Conservation (phyloP, 176 grass and related monocot species). For the Eleusine coracana region DNA sequence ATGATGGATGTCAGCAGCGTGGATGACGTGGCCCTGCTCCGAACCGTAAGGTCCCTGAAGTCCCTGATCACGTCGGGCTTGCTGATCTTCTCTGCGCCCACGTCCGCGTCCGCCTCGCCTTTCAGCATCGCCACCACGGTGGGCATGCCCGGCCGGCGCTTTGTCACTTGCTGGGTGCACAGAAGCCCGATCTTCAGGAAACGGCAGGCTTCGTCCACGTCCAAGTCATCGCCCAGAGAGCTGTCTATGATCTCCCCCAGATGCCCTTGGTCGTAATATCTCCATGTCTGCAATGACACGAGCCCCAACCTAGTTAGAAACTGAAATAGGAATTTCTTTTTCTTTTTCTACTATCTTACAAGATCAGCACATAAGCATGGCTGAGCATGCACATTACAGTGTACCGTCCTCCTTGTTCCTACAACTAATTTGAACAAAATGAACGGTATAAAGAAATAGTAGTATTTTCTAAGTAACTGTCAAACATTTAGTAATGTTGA, state of each 20-base stretch:
- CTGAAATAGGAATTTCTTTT: neutral
- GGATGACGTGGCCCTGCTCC: slow-evolving; percentile 51
- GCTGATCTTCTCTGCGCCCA: slow-evolving; percentile 51
- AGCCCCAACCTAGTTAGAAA: neutral
- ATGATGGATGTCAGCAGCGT: slow-evolving; percentile 52
- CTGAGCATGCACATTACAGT: neutral
- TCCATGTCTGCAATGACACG: slow-evolving; percentile 69
- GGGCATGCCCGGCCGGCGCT: slow-evolving; percentile 63
- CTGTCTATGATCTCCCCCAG: slow-evolving; percentile 63
- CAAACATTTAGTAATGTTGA: neutral
- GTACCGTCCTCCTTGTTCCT: too few relatives aligned
- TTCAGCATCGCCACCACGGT: slow-evolving; percentile 59
- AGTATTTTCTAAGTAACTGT: neutral
- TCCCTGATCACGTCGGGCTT: slow-evolving; percentile 77
- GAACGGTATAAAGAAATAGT: neutral
- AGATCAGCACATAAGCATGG: neutral
- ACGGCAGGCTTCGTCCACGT: slow-evolving; percentile 63
- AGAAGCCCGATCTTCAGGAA: slow-evolving; percentile 80
- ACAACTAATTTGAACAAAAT: too few relatives aligned
- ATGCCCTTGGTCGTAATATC: slow-evolving; percentile 53
- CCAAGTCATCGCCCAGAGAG: slow-evolving; percentile 57
- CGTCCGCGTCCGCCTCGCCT: slow-evolving; percentile 50
- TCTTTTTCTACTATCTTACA: neutral
- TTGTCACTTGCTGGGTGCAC: slow-evolving; percentile 67
- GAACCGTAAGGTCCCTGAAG: slow-evolving; percentile 61